Percentiles rank a stretch among this genome's conserved stretches.
Conservation (phyloP, 2,329 filamentous ascomycete species). For the Proliferodiscus dingleyae region DNA sequence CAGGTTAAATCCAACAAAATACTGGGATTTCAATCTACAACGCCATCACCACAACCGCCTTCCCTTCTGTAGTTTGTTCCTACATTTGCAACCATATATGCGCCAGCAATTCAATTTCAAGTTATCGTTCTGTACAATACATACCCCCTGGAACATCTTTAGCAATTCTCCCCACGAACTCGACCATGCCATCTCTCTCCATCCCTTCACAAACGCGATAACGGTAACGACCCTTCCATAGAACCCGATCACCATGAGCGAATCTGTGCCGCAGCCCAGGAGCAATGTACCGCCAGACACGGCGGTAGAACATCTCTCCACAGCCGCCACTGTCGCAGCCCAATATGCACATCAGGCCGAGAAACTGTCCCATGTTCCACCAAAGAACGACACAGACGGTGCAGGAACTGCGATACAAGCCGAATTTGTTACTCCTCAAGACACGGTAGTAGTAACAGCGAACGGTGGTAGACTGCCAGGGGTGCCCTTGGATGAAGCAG, state of each 20-base stretch:
- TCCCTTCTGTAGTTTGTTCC: no score
- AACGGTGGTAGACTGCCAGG: conserved; percentile 63
- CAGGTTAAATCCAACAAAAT: no score
- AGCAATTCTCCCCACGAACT: background rate
- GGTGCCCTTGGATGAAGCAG: conserved; percentile 65
- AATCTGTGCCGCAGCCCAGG: background rate
- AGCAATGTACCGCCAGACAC: conserved; percentile 3
- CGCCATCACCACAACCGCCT: no score
- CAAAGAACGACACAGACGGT: conserved; percentile 24
- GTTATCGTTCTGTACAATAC: no score
- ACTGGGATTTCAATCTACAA: no score
- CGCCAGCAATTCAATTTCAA: no score
- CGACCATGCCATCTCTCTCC: no score
- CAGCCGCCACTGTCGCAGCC: conserved; percentile 34
- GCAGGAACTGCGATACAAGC: conserved; percentile 54
- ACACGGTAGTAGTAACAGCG: conserved; percentile 65
- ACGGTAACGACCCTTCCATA: no score
- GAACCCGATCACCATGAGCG: conserved; percentile 3
- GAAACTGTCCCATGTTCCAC: conserved; percentile 43
- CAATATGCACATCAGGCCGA: conserved; percentile 59
- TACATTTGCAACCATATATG: no score
- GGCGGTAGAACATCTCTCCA: no score
- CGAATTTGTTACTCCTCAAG: conserved; percentile 61
- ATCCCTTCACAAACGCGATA: no score
- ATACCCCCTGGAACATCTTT: background rate